Base-by-base conservation (phyloP, 371 early-diverging fungal genomes). In the Mucor plumbeus region DNA sequence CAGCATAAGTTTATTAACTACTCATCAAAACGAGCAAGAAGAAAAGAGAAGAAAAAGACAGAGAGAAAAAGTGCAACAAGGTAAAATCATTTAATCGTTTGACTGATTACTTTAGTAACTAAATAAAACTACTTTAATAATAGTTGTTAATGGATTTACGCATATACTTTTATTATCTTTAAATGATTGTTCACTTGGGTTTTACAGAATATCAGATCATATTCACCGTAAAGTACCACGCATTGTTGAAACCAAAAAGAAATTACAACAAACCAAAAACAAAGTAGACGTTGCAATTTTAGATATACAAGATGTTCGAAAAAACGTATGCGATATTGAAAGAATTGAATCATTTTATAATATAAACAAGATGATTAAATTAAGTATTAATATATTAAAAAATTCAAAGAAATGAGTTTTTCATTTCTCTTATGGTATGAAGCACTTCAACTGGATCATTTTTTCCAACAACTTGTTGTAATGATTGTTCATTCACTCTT, bases 391-490 rank as follows among this genome's bases (percentile, higher is more conserved):
- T 21, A 50, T 50, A 50, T 50, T 50, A 50, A 50, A 50, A 13
- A 50, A 50, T 50, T 50, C 50, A 50, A 50, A 26, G 26, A 50
- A 50, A 50, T 50, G 50, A 50, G 50, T 94, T 92, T 77, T 95
- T 93, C 82, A 92, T 74, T 69, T 90, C 89, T 48, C 96, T 84
- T 41, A 97, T 76, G 19, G 77, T 85, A 15, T 86, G 89, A 75
- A 96, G 86, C 13, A 94, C 93, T 64, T 90, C 89, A 5, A 93
- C 88, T 10, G 93, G 91, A 67, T 91, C 90, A 3, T 75, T 75
- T 61, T 86, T 81, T 38, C 88, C 88, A 0, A 87, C 84, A 40
- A 85, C 81, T 54, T 79, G 71, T 69, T 92, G 89, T n/a, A 93
- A 67, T 1, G 87, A 71, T 3, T 92, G 90, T 61, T 91, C 88